A percentile compares a stretch with the other conserved stretches of the same genome.
These are phyloP conservation scores for Debaryomyces sp. DNA, from an alignment of 1,139 yeast species.

Conservation along the genomic window DNA sequence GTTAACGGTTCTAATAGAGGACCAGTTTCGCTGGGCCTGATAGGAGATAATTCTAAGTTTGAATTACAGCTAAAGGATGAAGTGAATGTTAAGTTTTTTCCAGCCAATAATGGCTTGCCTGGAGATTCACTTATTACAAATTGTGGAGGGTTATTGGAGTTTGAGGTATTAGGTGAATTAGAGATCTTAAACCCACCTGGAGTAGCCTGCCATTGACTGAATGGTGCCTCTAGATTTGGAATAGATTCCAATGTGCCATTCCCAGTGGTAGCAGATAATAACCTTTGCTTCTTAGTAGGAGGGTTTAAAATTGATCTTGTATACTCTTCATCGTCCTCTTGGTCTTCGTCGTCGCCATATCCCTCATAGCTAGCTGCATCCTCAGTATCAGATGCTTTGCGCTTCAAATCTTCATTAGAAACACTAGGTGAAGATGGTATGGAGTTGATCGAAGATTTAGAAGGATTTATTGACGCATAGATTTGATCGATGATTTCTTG, in stretches of 20 bases:
- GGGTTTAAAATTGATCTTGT: constrained; percentile 14
- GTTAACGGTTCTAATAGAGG: constrained; percentile 63
- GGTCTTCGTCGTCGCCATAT: constrained; percentile 18
- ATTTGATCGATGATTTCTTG: constrained; percentile 52
- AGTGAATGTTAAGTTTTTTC: constrained; percentile 48
- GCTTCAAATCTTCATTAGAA: constrained; percentile 13
- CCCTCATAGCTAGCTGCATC: constrained; percentile 16
- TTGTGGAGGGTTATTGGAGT: constrained; percentile 25
- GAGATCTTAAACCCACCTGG: constrained; percentile 6
- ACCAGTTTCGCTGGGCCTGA: constrained; percentile 59
- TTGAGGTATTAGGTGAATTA: constrained; percentile 10
- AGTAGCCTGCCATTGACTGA: constrained; percentile 15
- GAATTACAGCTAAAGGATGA: constrained; percentile 71
- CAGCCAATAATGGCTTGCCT: constrained; percentile 42
- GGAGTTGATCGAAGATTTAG: constrained; percentile 23
- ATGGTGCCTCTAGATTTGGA: constrained; percentile 42
- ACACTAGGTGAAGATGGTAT: constrained; percentile 41
- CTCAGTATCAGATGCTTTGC: constrained; percentile 9
- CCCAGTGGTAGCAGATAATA: constrained; percentile 9
- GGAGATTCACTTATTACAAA: constrained; percentile 40
- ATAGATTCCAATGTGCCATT: constrained; percentile 23
- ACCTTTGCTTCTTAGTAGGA: constrained; percentile 19
- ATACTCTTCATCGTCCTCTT: constrained; percentile 10
- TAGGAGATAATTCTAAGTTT: constrained; percentile 64
- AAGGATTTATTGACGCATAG: constrained; percentile 6